Evolutionary conservation across 305 asterid genomes (phyloP), one percentile per base, ranked within the genome.

Genomic region (Rubia balearica): DNA sequence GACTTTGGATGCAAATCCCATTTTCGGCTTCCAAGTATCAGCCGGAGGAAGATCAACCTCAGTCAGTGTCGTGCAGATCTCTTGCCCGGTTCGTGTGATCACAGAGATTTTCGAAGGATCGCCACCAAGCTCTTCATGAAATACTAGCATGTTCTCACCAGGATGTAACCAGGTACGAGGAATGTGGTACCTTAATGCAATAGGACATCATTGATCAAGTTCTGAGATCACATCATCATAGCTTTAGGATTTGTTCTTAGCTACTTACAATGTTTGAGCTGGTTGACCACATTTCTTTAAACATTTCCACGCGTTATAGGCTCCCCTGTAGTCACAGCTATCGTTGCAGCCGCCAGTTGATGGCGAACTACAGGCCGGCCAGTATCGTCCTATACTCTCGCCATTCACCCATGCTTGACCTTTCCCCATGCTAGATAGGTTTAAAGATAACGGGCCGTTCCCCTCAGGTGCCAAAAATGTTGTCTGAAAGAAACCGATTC

Each of bases 371-470:
- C 84, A 86, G 16, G 88, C 79, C 65, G 96, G 81, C 97, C 96
- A 90, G 73, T 90, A 90, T 69, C 96, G 78, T 51, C 97, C 96
- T 57, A 88, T 71, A 76, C 84, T 69, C 71, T 82, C 77, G 7
- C 97, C 93, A 45, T 90, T 90, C 24, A 90, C 85, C 96, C 96
- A 90, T 38, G 89, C 91, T 74, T 86, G 81, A 38, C 97, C 93
- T 68, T 90, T 90, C 56, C 96, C 96, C 97, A 90, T 88, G 74
- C 89, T 87, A 13, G 86, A 64, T 24, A 90, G 90, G 78, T 90
- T 80, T 71, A 90, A 30, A 1, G 89, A 85, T 11, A 87, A 73
- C 0, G 96, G 90, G 22, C 85, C 87, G 9, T 76, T 83, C 73
- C 97, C 93, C 33, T 75, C 77, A 11, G 96, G 97, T 69, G 91